Conservation (phyloP, 305 asterid genomes). For the Fraxinus baroniana region DNA sequence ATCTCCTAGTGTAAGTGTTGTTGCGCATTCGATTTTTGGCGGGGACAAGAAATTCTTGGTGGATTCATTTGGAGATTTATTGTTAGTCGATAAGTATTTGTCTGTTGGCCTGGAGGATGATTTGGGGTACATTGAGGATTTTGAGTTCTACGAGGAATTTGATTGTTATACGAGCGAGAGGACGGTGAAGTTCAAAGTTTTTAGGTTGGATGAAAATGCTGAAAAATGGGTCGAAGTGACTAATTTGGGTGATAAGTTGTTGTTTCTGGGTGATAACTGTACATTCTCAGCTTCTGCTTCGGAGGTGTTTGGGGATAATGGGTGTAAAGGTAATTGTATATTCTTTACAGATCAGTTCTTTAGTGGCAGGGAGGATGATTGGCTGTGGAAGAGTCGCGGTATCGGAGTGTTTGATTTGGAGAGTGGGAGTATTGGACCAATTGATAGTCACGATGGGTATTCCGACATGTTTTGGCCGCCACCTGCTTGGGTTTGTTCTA, state of each 20-base stretch:
- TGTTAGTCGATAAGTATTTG: slow-evolving; percentile 72
- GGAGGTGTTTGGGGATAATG: slow-evolving; percentile 39
- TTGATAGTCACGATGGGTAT: slow-evolving; percentile 40
- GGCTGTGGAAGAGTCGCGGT: slow-evolving; percentile 47
- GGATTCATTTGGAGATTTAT: slow-evolving; percentile 55
- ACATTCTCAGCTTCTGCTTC: slow-evolving; percentile 57
- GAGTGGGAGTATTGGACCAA: slow-evolving; percentile 62
- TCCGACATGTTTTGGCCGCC: slow-evolving; percentile 87
- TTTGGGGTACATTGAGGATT: slow-evolving; percentile 52
- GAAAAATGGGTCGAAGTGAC: slow-evolving; percentile 61
- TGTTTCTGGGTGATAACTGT: slow-evolving; percentile 83
- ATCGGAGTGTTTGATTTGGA: slow-evolving; percentile 69
- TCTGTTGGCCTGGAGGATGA: slow-evolving; percentile 60
- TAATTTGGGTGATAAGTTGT: slow-evolving; percentile 59
- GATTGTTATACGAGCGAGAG: slow-evolving; percentile 71
- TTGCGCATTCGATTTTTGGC: slow-evolving; percentile 51
- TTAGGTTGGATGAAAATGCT: slow-evolving; percentile 47
- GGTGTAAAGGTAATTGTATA: slow-evolving; percentile 64
- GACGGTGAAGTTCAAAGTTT: slow-evolving; percentile 73
- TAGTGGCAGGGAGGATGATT: slow-evolving; percentile 53
- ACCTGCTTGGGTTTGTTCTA: slow-evolving; percentile 63
- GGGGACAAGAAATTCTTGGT: slow-evolving; percentile 85
- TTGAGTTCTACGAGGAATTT: slow-evolving; percentile 67
- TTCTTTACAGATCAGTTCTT: slow-evolving; percentile 57
- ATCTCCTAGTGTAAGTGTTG: slow-evolving; percentile 35